Evolutionary conservation across 2,329 filamentous ascomycete species (phyloP).

Genomic region (Cercospora janseana): DNA sequence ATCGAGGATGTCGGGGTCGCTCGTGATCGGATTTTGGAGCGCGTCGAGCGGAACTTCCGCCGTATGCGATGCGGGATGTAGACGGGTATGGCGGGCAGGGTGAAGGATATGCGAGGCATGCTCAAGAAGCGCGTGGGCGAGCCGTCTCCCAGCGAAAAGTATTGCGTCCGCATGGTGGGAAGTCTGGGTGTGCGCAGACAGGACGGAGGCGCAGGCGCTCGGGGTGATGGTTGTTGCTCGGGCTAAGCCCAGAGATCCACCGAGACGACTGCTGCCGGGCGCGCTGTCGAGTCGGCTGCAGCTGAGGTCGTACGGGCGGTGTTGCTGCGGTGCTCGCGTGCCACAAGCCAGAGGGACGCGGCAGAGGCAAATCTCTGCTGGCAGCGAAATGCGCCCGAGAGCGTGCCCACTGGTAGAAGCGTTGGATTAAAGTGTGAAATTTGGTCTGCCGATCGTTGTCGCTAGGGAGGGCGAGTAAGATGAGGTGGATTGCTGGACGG

Average conservation of each 20-base stretch:
- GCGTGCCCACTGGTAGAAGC: not conserved
- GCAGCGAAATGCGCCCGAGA: not conserved
- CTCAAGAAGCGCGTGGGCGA: conserved; percentile 43
- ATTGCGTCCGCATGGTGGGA: conserved; percentile 29
- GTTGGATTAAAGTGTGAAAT: conserved; percentile 1
- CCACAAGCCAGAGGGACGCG: not conserved
- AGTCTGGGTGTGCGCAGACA: conserved; percentile 8
- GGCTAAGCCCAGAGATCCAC: not conserved
- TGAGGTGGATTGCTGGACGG: not conserved
- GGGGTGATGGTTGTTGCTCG: conserved; percentile 1
- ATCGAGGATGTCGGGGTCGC: conserved; percentile 69
- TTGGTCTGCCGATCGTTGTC: conserved; percentile 1
- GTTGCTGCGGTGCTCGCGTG: conserved; percentile 11
- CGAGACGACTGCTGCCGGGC: not conserved
- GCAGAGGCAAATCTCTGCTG: not conserved
- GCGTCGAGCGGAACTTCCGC: conserved; percentile 59
- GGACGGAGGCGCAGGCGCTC: conserved; percentile 1
- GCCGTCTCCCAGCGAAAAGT: conserved; percentile 34
- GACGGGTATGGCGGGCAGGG: conserved; percentile 49
- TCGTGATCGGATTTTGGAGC: conserved; percentile 65
- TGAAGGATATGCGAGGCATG: conserved; percentile 46
- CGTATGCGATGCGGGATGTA: conserved; percentile 64
- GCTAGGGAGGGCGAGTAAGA: conserved; percentile 6
- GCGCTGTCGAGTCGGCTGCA: conserved; percentile 2
- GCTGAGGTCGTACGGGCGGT: conserved; percentile 1